These are phyloP conservation scores for Ammopiptanthus mongolicus DNA, from an alignment of 306 rosid species.

Conservation along the genomic window DNA sequence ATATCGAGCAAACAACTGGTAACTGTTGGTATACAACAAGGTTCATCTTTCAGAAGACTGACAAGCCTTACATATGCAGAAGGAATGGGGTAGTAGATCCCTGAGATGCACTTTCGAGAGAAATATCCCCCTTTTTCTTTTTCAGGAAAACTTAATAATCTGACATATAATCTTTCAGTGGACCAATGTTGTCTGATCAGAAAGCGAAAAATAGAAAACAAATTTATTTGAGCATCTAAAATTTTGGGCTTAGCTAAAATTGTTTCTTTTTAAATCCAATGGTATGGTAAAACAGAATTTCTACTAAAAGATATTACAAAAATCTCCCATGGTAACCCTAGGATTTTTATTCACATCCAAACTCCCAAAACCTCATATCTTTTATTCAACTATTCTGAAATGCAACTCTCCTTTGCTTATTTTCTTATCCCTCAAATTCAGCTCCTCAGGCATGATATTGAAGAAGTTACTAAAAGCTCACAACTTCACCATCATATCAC, in stretches of 20 bases:
- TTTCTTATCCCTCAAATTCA: background rate
- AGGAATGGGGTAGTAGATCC: background rate
- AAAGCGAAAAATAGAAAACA: background rate
- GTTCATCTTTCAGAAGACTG: background rate
- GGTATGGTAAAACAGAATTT: background rate
- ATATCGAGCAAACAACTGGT: background rate
- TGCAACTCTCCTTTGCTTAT: background rate
- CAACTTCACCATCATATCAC: background rate
- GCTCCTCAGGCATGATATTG: background rate
- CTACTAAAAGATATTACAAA: background rate
- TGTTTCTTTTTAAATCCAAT: background rate
- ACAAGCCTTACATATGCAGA: background rate
- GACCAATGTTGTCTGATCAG: background rate
- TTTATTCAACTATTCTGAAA: background rate
- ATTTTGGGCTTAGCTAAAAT: background rate
- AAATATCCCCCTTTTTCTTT: background rate
- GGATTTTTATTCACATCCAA: background rate
- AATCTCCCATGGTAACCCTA: background rate
- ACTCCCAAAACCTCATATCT: background rate
- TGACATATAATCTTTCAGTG: background rate
- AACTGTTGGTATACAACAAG: background rate
- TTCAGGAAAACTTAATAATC: background rate
- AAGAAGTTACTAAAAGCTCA: background rate
- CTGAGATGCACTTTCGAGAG: background rate
- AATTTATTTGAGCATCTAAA: background rate